A percentile compares a stretch with the other conserved stretches of the same genome.
Conservation (phyloP, 2,329 filamentous ascomycete genomes). For the Zelopaecilomyces penicillatus region DNA sequence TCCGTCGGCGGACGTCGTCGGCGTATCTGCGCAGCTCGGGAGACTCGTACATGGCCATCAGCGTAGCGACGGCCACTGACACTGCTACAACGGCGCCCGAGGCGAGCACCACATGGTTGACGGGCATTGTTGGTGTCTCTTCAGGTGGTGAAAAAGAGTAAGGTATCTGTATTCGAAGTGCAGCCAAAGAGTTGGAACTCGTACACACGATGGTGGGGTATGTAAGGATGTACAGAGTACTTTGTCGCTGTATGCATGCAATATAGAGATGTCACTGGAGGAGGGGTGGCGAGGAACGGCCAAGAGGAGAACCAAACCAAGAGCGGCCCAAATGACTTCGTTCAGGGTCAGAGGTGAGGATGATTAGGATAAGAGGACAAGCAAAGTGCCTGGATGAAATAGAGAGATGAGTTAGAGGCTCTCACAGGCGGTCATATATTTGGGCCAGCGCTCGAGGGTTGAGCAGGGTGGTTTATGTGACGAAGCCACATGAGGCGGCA, state of each 20-base stretch:
- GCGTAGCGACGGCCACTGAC: constrained; percentile 48
- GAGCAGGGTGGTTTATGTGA: not conserved
- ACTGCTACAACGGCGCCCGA: constrained; percentile 52
- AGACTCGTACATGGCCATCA: constrained; percentile 55
- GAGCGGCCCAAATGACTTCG: too few species aligned
- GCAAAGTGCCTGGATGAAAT: not conserved
- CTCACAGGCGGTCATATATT: not conserved
- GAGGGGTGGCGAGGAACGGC: not conserved
- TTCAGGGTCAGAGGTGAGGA: too few species aligned
- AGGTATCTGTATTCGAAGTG: not conserved
- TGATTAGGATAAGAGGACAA: not conserved
- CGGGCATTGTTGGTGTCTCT: constrained; percentile 34
- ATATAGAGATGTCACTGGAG: too few species aligned
- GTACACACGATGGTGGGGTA: not conserved
- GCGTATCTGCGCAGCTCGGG: constrained; percentile 55
- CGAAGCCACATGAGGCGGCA: constrained; percentile 3
- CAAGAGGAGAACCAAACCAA: not conserved
- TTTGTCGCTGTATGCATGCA: too few species aligned
- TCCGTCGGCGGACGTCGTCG: constrained; percentile 51
- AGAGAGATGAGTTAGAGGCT: not conserved
- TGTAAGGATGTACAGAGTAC: not conserved
- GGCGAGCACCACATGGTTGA: constrained; percentile 44
- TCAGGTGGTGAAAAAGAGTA: not conserved
- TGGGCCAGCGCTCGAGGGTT: too few species aligned
- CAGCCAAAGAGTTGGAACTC: not conserved